These are phyloP conservation scores for Nymphaea colorata DNA, from an alignment of 164 flowering plant species.

Conservation along the genomic window DNA sequence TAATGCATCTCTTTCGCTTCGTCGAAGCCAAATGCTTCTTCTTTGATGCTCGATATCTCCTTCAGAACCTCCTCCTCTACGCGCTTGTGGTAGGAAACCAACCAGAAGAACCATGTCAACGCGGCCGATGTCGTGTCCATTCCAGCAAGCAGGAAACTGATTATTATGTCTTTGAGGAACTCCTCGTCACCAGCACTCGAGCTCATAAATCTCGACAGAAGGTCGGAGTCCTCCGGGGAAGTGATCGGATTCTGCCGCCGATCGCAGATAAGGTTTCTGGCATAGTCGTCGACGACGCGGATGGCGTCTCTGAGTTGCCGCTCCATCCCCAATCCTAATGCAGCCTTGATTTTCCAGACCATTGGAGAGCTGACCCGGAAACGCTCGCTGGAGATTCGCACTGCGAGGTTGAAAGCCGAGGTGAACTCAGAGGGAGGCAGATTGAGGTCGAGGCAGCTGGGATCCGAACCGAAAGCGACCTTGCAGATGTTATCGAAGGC, in stretches of 20 bases:
- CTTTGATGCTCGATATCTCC: constrained; percentile 16
- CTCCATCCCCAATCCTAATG: constrained; percentile 25
- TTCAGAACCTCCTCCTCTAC: constrained; percentile 22
- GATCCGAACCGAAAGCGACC: constrained; percentile 38
- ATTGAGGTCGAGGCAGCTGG: constrained; percentile 4
- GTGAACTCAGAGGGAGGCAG: constrained; percentile 7
- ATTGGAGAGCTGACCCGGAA: constrained; percentile 15
- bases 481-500: constrained; percentile 33
- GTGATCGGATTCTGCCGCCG: not conserved
- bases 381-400: constrained; percentile 11
- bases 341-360: constrained; percentile 28
- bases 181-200: constrained; percentile 21
- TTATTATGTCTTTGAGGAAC: constrained; percentile 37
- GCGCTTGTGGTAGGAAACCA: constrained; percentile 18
- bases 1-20: constrained; percentile 38
- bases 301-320: not conserved
- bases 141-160: constrained; percentile 58
- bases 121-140: constrained; percentile 50
- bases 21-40: constrained; percentile 12
- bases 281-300: constrained; percentile 6
- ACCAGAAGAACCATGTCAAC: constrained; percentile 57
- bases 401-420: constrained; percentile 29
- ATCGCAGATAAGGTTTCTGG: constrained; percentile 4
- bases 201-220: constrained; percentile 1
- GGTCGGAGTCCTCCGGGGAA: not conserved